Base-by-base conservation (phyloP, 352 stramenopile species). In the Phytophthora palmivora region DNA sequence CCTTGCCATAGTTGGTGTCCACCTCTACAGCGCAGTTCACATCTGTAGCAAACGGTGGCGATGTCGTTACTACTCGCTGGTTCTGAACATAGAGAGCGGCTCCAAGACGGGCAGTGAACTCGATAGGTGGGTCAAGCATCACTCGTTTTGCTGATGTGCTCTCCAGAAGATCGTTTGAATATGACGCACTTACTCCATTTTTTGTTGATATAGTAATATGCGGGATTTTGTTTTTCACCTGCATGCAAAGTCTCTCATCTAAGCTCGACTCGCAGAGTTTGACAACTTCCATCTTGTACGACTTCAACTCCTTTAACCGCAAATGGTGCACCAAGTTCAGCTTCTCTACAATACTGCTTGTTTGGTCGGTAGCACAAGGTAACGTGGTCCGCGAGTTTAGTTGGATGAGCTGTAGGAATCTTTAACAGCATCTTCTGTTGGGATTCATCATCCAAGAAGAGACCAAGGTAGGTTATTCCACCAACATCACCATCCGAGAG, bases 81-180 rank as follows among this genome's bases (percentile, higher is more conserved):
- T 84, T 82, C 26, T 84, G 73, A 22, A 78, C 32, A 3, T 76
- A 65, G 26, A 84, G 46, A 22, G 63, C 65, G 51, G 69, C 75
- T 24, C 74, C 78, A 33, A 84, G 18, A 21, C 44, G 57, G 0
- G 46, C 61, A 12, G 54, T 70, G 10, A 84, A 44, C 6, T 68
- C 34, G 6, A 70, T 63, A 12, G 41, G 55, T 9, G 61, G 61
- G 11, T 64, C 18, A 30, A 84, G 55, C 3, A 37, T 3, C 16
- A 41, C 67, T 28, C 74, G 69, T 21, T 26, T 63, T 15, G 64
- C 72, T 12, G 32, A 36, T 15, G 26, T 11, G 33, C 52, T 48
- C 16, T 68, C 50, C 18, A 92, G 52, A 22, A 92, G 47, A 32
- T 89, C 77, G 47, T 92, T 92, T 19, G 83, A 92, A 45, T 91